Evolutionary conservation across 148 eudicot genomes (phyloP).

Genomic region (Heliamphora exappendiculata): DNA sequence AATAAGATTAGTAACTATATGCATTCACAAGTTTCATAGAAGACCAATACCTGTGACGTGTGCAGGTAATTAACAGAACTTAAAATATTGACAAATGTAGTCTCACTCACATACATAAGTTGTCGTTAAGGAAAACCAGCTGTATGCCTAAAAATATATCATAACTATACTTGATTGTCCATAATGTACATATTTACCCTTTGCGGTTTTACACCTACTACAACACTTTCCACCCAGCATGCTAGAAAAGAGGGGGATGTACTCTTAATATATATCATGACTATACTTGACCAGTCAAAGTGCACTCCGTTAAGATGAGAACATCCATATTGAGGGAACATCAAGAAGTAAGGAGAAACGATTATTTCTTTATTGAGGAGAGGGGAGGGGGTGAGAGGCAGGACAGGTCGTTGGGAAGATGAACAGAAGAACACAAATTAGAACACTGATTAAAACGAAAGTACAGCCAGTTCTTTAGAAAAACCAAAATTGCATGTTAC

Average conservation of each 20-base stretch:
- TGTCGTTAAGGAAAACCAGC: not conserved
- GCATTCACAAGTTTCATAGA: not conserved
- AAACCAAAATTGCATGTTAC: not conserved
- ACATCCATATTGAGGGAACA: not conserved
- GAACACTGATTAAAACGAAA: not conserved
- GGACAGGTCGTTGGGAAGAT: not conserved
- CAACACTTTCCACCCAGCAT: too few relatives aligned
- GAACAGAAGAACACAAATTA: too few relatives aligned
- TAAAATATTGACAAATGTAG: not conserved
- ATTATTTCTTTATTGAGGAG: not conserved
- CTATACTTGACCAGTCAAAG: not conserved
- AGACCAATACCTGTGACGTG: not conserved
- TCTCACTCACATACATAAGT: not conserved
- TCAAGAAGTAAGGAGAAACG: not conserved
- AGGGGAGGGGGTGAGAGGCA: too few relatives aligned
- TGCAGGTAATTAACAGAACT: not conserved
- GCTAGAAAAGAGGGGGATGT: too few relatives aligned
- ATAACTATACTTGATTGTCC: not conserved
- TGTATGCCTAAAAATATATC: not conserved
- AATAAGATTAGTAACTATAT: not conserved
- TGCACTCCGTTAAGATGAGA: not conserved
- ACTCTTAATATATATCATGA: too few relatives aligned
- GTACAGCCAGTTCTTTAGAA: not conserved
- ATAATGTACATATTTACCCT: too few relatives aligned
- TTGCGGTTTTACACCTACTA: too few relatives aligned